Percentiles rank a stretch among this genome's conserved stretches.
phyloP scores from a whole-genome alignment of 1,284 basidiomycete species.

The Caloboletus firmus region DNA sequence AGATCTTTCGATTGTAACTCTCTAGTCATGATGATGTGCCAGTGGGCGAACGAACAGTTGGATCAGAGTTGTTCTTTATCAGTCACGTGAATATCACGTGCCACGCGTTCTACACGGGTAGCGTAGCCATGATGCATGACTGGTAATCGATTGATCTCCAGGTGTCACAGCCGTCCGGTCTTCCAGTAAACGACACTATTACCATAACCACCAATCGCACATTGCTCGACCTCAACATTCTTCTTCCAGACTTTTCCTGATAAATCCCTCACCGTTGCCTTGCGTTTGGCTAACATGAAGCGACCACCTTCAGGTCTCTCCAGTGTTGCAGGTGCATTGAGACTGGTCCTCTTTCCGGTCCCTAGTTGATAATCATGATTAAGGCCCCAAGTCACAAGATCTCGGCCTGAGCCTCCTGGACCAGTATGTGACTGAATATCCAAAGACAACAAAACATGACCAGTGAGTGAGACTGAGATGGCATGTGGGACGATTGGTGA shows the following conservation, averaged over 20 bases:
- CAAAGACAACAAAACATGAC: conserved; percentile 78
- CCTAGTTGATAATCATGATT: conserved; percentile 82
- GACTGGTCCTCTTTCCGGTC: conserved; percentile 77
- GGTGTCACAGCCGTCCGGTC: no score
- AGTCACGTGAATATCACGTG: conserved; percentile 26
- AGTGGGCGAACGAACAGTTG: not conserved
- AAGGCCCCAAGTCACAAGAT: conserved; percentile 67
- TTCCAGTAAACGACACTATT: conserved; percentile 77
- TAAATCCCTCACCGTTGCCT: conserved; percentile 64
- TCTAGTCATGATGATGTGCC: conserved; percentile 21
- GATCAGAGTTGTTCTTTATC: not conserved
- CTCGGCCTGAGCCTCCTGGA: conserved; percentile 50
- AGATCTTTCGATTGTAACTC: conserved; percentile 36
- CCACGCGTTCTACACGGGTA: not conserved
- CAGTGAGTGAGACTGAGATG: conserved; percentile 73
- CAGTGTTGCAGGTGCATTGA: conserved; percentile 65
- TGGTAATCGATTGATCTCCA: no score
- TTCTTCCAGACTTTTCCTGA: conserved; percentile 66
- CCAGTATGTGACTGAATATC: conserved; percentile 59
- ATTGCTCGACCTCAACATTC: conserved; percentile 69
- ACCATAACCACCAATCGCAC: conserved; percentile 59
- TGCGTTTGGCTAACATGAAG: conserved; percentile 54
- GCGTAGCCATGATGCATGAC: no score
- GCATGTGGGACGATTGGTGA: conserved; percentile 70
- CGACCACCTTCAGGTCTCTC: conserved; percentile 52